Percentiles rank a stretch among this genome's conserved stretches.
phyloP scores from a whole-genome alignment of 176 grass and related monocot genomes.

The Calamus simplicifolius region DNA sequence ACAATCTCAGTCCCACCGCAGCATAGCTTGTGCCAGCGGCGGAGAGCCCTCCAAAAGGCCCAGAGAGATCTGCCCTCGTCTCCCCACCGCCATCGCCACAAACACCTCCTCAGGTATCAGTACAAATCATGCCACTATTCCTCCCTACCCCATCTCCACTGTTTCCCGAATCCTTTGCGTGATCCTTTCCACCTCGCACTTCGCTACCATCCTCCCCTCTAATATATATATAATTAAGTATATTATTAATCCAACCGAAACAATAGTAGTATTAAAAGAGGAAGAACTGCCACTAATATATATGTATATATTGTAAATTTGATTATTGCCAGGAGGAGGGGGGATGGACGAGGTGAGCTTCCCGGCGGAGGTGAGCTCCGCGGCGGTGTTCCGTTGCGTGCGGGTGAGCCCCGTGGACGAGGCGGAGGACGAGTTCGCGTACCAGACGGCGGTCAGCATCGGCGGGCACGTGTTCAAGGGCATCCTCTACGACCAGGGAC shows the following conservation, averaged over 20 bases:
- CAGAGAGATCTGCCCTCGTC: conserved; percentile 22
- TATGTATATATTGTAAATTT: too few species aligned
- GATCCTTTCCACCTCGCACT: background rate
- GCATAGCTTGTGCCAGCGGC: background rate
- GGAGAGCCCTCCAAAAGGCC: conserved; percentile 29
- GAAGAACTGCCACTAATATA: too few species aligned
- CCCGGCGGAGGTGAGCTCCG: conserved; percentile 77
- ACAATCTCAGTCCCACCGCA: conserved; percentile 6
- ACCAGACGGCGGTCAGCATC: conserved; percentile 94
- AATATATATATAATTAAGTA: too few species aligned
- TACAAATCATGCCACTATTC: conserved; percentile 5
- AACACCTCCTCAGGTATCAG: conserved; percentile 73
- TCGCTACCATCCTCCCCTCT: conserved; percentile 5
- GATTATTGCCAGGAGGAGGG: background rate
- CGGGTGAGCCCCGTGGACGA: conserved; percentile 81
- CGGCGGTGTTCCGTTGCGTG: conserved; percentile 88
- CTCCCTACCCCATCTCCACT: conserved; percentile 16
- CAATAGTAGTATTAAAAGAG: too few species aligned
- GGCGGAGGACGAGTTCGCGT: conserved; percentile 77
- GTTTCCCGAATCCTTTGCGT: conserved; percentile 33
- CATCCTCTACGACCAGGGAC: conserved; percentile 85
- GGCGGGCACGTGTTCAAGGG: conserved; percentile 91
- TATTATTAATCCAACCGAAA: too few species aligned
- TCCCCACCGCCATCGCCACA: conserved; percentile 18
- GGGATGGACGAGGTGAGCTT: conserved; percentile 60